Conservation (phyloP, 805 yeast species). For the Barnettozyma populi region DNA sequence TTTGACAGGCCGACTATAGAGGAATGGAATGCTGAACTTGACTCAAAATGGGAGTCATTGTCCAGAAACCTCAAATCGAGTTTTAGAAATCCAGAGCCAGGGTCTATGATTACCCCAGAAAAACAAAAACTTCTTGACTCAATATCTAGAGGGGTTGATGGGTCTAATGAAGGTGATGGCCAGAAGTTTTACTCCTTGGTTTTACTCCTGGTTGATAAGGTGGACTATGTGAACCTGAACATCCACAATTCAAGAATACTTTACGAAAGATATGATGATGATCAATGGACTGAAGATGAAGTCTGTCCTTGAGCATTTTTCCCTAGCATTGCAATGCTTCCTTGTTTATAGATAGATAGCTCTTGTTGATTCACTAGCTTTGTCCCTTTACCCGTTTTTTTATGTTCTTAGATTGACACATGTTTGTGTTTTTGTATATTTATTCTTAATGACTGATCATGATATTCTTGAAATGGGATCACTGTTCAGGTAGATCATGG, state of each 20-base stretch:
- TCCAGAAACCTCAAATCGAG: constrained; percentile 56
- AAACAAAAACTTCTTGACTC: constrained; percentile 58
- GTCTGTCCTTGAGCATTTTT: constrained; percentile 57
- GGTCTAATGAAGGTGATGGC: constrained; percentile 56
- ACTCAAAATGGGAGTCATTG: constrained; percentile 56
- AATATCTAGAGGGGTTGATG: constrained; percentile 79
- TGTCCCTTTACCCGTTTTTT: background rate
- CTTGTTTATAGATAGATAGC: constrained; percentile 2
- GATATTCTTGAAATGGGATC: background rate
- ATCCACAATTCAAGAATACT: constrained; percentile 46
- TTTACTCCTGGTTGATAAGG: constrained; percentile 62
- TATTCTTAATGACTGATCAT: constrained; percentile 8
- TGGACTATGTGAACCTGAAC: constrained; percentile 61
- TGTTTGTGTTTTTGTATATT: constrained; percentile 1
- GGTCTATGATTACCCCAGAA: constrained; percentile 49
- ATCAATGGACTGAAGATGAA: constrained; percentile 71
- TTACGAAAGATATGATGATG: constrained; percentile 47
- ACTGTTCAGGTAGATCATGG: no score
- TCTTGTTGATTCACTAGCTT: background rate
- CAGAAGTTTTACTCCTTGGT: constrained; percentile 61
- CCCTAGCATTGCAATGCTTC: background rate
- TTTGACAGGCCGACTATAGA: constrained; percentile 25
- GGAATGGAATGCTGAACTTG: constrained; percentile 66
- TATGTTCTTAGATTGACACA: background rate
- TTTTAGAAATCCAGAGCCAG: constrained; percentile 72